A percentile compares a stretch with the other conserved stretches of the same genome.
Evolutionary conservation across 2,329 filamentous ascomycete species (phyloP).

Genomic region (Chlorencoelia australis): DNA sequence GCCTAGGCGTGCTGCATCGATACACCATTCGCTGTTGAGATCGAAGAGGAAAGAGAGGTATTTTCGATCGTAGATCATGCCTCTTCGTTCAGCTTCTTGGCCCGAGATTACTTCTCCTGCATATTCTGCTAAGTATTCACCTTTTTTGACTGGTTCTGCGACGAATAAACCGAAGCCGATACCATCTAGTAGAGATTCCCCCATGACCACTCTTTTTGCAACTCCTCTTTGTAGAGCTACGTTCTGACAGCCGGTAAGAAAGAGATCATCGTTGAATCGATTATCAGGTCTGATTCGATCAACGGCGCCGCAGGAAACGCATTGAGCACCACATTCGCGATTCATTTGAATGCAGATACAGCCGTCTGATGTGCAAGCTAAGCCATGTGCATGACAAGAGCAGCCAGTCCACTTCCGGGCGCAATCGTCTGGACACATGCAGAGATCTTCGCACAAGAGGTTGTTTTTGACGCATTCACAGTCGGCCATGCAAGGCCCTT

Average conservation of each 20-base stretch:
- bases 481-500: conserved; percentile 48
- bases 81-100: conserved; percentile 23
- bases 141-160: conserved; percentile 32
- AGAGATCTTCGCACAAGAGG: conserved; percentile 65
- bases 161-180: conserved; percentile 69
- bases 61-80: conserved; percentile 28
- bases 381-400: conserved; percentile 50
- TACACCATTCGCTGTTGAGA: conserved; percentile 37
- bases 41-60: conserved; percentile 39
- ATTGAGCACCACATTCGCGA: conserved; percentile 73
- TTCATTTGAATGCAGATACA: conserved; percentile 66
- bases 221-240: conserved; percentile 59
- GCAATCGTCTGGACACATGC: conserved; percentile 52
- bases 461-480: conserved; percentile 54
- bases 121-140: conserved; percentile 75
- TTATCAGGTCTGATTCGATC: conserved; percentile 62
- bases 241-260: conserved; percentile 57
- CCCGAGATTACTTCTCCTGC: conserved; percentile 59
- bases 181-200: conserved; percentile 55
- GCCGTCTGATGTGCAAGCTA: conserved; percentile 45
- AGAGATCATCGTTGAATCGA: conserved; percentile 45
- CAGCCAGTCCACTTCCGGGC: conserved; percentile 57
- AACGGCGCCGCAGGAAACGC: conserved; percentile 56
- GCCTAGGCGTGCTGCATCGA: conserved; percentile 68
- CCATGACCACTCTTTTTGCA: conserved; percentile 56